phyloP scores from a whole-genome alignment of 148 eudicot genomes.

The Amaranthus palmeri region DNA sequence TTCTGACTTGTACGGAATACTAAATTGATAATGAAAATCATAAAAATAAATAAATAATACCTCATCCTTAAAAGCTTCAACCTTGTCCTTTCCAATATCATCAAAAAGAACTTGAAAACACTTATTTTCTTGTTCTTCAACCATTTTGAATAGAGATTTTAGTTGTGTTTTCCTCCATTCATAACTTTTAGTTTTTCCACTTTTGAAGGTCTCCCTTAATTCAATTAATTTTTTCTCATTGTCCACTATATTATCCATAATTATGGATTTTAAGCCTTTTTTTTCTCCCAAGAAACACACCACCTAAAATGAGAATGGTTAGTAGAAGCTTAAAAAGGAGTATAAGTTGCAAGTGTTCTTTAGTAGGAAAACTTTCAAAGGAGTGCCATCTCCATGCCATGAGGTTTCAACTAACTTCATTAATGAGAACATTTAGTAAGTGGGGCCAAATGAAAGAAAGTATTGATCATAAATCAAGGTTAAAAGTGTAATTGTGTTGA shows the following conservation, averaged over 20 bases:
- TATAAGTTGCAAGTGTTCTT: not conserved
- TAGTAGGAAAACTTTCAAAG: not conserved
- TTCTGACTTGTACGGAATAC: too few species aligned
- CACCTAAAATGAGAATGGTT: not conserved
- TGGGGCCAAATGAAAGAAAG: not conserved
- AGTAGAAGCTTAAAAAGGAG: not conserved
- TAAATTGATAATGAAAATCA: too few species aligned
- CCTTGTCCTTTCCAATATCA: slow-evolving; percentile 66
- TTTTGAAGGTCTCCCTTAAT: slow-evolving; percentile 47
- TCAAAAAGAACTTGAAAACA: slow-evolving; percentile 51
- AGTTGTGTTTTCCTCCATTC: slow-evolving; percentile 78
- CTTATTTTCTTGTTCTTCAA: slow-evolving; percentile 42
- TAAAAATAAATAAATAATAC: slow-evolving; percentile 20
- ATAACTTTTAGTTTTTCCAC: slow-evolving; percentile 49
- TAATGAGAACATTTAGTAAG: not conserved
- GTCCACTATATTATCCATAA: slow-evolving; percentile 8
- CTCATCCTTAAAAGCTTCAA: slow-evolving; percentile 82
- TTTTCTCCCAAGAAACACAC: not conserved
- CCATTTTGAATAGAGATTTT: slow-evolving; percentile 37
- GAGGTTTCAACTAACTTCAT: not conserved
- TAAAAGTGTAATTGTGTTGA: too few species aligned
- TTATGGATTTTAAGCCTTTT: not conserved
- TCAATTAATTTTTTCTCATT: slow-evolving; percentile 26
- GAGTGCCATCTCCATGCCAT: not conserved
- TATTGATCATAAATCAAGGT: too few species aligned